A percentile compares a stretch with the other conserved stretches of the same genome.
Evolutionary conservation across 2,329 filamentous ascomycete species (phyloP).

Genomic region (Xylaria polymorpha): DNA sequence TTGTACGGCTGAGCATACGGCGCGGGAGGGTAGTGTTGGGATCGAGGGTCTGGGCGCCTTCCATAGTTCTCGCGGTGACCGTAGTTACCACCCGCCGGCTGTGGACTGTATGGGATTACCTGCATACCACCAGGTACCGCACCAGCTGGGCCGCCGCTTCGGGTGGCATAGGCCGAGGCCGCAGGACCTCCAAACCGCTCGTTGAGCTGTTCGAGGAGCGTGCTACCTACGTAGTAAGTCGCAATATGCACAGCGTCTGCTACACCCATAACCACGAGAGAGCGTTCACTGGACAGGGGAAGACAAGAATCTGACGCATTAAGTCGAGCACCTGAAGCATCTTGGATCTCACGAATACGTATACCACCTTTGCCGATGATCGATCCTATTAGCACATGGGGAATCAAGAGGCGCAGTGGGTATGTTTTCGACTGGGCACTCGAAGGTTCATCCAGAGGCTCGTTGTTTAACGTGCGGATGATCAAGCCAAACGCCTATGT

Average conservation of each 20-base stretch:
- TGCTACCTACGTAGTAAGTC: slow-evolving; percentile 98
- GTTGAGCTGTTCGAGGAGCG: slow-evolving; percentile 95
- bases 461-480: slow-evolving; percentile 97
- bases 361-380: slow-evolving; percentile 98
- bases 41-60: slow-evolving; percentile 77
- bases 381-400: slow-evolving; percentile 96
- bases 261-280: slow-evolving; percentile 97
- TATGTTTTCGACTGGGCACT: slow-evolving; percentile 97
- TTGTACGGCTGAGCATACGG: slow-evolving; percentile 82
- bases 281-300: slow-evolving; percentile 94
- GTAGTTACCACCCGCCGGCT: slow-evolving; percentile 91
- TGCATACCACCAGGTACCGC: slow-evolving; percentile 98
- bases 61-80: slow-evolving; percentile 88
- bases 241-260: slow-evolving; percentile 99
- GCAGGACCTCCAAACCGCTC: slow-evolving; percentile 96
- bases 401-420: slow-evolving; percentile 92
- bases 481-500: slow-evolving; percentile 92
- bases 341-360: slow-evolving; percentile 97
- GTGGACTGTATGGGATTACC: slow-evolving; percentile 96
- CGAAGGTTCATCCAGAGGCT: slow-evolving; percentile 87
- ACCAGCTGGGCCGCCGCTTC: slow-evolving; percentile 91
- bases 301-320: slow-evolving; percentile 97
- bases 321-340: slow-evolving; percentile 93
- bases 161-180: slow-evolving; percentile 96
- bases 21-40: slow-evolving; percentile 80